These are phyloP conservation scores for Blastomyces parvus DNA, from an alignment of 2,329 filamentous ascomycete species.

Conservation along the genomic window DNA sequence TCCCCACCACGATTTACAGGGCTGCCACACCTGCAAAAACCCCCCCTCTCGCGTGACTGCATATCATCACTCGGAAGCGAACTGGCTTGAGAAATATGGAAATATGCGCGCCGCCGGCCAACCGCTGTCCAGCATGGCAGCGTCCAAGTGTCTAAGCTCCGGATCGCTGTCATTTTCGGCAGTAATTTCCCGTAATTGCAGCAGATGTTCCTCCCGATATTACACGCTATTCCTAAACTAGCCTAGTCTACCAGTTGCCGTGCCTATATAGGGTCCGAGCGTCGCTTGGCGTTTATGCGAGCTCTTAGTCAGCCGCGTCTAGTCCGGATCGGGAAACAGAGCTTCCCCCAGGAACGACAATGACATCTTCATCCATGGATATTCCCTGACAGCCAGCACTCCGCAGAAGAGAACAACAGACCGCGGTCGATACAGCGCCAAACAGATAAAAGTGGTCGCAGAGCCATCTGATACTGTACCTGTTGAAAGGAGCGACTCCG, in stretches of 20 bases:
- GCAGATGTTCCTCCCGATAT: neutral
- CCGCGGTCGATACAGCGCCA: neutral
- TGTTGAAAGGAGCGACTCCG: neutral
- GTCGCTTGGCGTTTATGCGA: neutral
- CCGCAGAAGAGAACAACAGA: neutral
- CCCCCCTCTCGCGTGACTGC: constrained; percentile 1
- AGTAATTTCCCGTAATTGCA: neutral
- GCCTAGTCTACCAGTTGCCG: no score
- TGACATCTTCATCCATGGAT: neutral
- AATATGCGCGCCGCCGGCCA: no score
- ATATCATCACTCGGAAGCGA: neutral
- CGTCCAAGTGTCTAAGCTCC: neutral
- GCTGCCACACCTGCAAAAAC: neutral
- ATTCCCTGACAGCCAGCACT: neutral
- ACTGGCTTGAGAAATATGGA: neutral
- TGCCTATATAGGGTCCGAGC: neutral
- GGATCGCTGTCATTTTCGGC: neutral
- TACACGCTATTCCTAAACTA: neutral
- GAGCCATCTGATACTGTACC: no score
- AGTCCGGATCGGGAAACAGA: neutral
- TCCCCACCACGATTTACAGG: no score
- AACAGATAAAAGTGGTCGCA: no score
- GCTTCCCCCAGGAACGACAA: no score
- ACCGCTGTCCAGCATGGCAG: no score
- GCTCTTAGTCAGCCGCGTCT: neutral